Evolutionary conservation across 2,329 filamentous ascomycete species (phyloP).

Genomic region (Botrytis porri): DNA sequence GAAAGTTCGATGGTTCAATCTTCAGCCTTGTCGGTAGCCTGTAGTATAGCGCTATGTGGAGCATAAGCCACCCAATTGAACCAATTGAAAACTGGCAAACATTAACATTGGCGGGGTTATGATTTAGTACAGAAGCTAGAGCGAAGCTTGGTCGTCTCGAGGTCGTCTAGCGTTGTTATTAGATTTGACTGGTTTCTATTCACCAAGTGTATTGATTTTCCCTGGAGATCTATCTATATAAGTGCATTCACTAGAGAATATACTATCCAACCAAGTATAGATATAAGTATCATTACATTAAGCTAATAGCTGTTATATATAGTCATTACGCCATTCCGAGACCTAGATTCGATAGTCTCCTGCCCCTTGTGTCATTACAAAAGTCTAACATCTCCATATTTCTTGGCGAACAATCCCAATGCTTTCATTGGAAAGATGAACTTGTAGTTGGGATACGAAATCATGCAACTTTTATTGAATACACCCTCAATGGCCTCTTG

Average conservation of each 20-base stretch:
- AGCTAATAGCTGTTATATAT: not conserved
- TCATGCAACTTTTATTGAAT: slow-evolving; percentile 99
- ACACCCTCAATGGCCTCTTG: slow-evolving; percentile 97
- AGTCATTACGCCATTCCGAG: not conserved
- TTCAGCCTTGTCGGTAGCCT: not conserved
- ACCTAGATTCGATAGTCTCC: not conserved
- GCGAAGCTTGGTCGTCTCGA: not conserved
- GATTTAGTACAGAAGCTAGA: not conserved
- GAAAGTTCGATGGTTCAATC: not conserved
- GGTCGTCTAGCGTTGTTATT: not conserved
- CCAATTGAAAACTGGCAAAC: not conserved
- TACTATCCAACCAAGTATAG: not conserved
- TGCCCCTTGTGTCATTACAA: slow-evolving; percentile 9
- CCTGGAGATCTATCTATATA: not conserved
- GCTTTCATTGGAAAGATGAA: slow-evolving; percentile 94
- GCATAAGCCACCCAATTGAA: not conserved
- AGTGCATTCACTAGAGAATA: not conserved
- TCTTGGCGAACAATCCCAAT: slow-evolving; percentile 67
- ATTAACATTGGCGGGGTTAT: not conserved
- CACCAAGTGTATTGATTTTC: not conserved
- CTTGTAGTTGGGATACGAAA: slow-evolving; percentile 99
- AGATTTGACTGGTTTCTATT: not conserved
- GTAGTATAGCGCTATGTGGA: not conserved
- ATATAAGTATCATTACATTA: not conserved
- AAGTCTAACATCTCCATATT: slow-evolving; percentile 33